Evolutionary conservation across 768 basidiomycete species (phyloP), one percentile per base, ranked within the genome.

Genomic region (Cubamyces sp.): DNA sequence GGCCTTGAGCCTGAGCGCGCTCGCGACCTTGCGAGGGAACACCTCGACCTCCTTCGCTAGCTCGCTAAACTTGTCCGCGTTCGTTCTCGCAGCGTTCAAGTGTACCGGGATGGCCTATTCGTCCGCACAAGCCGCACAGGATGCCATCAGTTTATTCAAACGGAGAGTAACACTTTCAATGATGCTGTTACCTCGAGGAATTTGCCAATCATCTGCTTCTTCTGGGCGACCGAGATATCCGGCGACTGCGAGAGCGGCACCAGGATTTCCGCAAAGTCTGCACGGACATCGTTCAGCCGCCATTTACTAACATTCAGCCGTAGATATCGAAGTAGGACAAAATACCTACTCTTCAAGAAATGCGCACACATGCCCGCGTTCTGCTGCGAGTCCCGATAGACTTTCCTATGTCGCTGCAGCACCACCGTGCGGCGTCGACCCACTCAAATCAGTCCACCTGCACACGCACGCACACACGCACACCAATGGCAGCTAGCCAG

Each of bases 11-110:
- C 69, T 55, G n/a, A 73, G 62, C 37, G 57, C 68, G 49, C 64
- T 68, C 5, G 71, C 67, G 42, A 73, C 68, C 65, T 71, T 73
- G 37, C 64, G 64, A 26, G 70, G 71, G 62, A 73, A 73, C 12
- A 60, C 54, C 57, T 73, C 71, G 15, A 73, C 68, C 7, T 70
- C 63, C 45, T 70, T 70, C 6, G 43, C 62, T 14, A 73, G 57
- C 23, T 70, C 68, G 39, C 67, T 60, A 53, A 73, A 73, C 3
- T 51, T 61, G 18, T 61, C 64, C 5, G 66, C 69, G 23, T 63
- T 64, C 34, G 46, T 48, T 28, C 53, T 58, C 18, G 71, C 70
- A 7, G 61, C 55, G 39, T 73, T 68, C 40, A 71, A 62, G 30
- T 72, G 71, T 19, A 67, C 60, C 8, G 71, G 67, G 7, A 70